Evolutionary conservation across 768 basidiomycete genomes (phyloP), one percentile per base, ranked within the genome.

Genomic region (Roridomyces roridus): DNA sequence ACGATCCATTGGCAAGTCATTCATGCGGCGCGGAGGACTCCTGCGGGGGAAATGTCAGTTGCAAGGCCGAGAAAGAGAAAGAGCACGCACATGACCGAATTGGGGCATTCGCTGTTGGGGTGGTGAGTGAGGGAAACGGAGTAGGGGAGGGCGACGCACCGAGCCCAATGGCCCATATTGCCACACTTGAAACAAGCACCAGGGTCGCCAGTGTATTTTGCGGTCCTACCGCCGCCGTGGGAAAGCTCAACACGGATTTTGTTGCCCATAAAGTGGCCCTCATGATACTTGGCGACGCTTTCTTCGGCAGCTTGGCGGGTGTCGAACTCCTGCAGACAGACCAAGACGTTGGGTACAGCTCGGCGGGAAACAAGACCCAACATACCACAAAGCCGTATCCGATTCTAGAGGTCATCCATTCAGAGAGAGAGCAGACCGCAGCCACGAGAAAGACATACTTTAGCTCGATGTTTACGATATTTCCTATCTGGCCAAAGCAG

Each of bases 301-400:
- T 91, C 88, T 68, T 94, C 91, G 2, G 92, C 92, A 36, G 92
- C 89, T 64, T 89, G 87, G 42, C 84, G 82, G 46, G 55, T 87
- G 28, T 92, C 91, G 62, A 94, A 94, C 84, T 94, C 92, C 92
- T 94, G 60, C 1, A 43, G 26, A 24, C 35, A 24, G 23, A 46
- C 40, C 28, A 24, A 58, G 18, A 44, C 26, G 39, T 2, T 50
- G 12, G 23, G 40, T 7, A 47, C n/a, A n/a, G n/a, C n/a, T n/a
- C n/a, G n/a, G n/a, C n/a, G n/a, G n/a, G 25, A 45, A 49, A 12
- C 14, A 14, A 26, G 24, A 42, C 46, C 6, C 17, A 44, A 78
- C 91, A 62, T 81, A 94, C 92, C 74, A 94, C 92, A 65, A 94
- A 95, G 59, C 93, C 92, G 74, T 92, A 94, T 24, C 92, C 92